These are phyloP conservation scores for Tephrocybe sp. DNA, from an alignment of 768 basidiomycete species.

Conservation along the genomic window DNA sequence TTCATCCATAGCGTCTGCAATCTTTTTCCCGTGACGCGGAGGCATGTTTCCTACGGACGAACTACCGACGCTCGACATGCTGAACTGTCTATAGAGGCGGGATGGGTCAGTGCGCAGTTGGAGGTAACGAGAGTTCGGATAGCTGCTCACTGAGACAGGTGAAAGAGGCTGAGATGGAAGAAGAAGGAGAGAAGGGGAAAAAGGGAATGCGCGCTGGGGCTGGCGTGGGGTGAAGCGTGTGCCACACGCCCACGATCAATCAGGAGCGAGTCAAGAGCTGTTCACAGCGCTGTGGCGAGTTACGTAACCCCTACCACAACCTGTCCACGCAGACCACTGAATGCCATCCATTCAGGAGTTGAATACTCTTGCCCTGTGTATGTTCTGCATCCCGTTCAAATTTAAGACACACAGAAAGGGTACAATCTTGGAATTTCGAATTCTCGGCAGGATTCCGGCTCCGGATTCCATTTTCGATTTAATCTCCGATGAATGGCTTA, in stretches of 20 bases:
- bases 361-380: no score
- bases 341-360: neutral
- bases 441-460: no score
- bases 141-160: neutral
- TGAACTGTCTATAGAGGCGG: slow-evolving; percentile 3
- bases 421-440: no score
- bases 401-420: no score
- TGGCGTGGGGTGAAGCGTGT: slow-evolving; percentile 19
- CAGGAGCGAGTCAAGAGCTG: slow-evolving; percentile 6
- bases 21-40: slow-evolving; percentile 25
- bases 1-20: slow-evolving; percentile 32
- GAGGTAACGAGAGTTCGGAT: neutral
- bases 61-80: slow-evolving; percentile 36
- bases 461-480: no score
- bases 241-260: slow-evolving; percentile 21
- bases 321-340: neutral
- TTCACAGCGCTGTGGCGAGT: slow-evolving; percentile 14
- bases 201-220: slow-evolving; percentile 5
- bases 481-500: no score
- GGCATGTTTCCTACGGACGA: slow-evolving; percentile 36
- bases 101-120: neutral
- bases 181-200: neutral
- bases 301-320: slow-evolving; percentile 10
- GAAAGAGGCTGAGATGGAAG: neutral
- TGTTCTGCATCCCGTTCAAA: no score